Base-by-base conservation (phyloP, 345 rosid genomes). In the Reutealis trisperma region DNA sequence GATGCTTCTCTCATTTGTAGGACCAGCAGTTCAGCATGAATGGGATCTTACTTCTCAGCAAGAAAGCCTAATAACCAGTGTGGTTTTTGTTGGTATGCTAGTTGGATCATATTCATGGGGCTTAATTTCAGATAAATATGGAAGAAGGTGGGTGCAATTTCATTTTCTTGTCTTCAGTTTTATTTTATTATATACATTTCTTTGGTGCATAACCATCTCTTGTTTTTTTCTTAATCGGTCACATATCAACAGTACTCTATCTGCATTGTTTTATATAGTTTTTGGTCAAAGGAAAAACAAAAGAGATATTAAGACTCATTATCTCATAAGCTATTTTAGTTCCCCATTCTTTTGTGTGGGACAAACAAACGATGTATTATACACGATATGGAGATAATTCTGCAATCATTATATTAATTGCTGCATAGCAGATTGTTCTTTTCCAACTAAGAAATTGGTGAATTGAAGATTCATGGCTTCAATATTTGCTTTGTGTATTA, bases 21-120 rank as follows among this genome's bases (percentile, higher is more conserved):
- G 98, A 61, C 94, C 97, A 27, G 93, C 93, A 49, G 92, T 94
- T 71, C 89, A 90, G 79, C 81, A 88, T 18, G 58, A 77, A 0
- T 94, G 98, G 98, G 82, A 62, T 75, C 97, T 94, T 78, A 85
- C 94, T 78, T 73, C 98, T 19, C 81, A 81, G 32, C 82, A 91
- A 75, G 94, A 94, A 79, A 91, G 95, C 84, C 78, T 90, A 0
- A 86, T 94, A 24, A 88, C 97, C 64, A 93, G 87, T 30, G 89
- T 87, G 24, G 97, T 94, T 73, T 94, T 94, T 82, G 90, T 84
- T 69, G 98, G 98, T 15, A 94, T 93, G 97, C 88, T 94, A 44
- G 64, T 93, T 37, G 98, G 98, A 63, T 91, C 97, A 37, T 93
- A 90, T 84, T 86, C 93, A 12, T 94, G 97, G 98, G 98, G 98